phyloP scores from a whole-genome alignment of 1,139 yeast genomes.

The Pichia norvegensis region DNA sequence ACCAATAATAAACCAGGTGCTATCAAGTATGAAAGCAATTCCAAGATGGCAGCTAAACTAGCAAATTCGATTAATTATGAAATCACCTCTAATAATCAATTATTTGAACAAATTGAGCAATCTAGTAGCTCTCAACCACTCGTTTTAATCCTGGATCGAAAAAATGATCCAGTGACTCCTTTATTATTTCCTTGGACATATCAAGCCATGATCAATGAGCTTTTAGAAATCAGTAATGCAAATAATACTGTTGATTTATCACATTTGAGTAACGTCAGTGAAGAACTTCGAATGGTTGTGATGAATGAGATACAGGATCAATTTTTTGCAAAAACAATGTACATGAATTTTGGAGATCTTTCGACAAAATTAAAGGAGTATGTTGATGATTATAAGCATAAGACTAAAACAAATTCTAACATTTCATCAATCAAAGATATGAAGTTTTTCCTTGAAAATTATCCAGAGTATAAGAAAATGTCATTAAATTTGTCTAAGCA shows the following conservation, averaged over 20 bases:
- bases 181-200: slow-evolving; percentile 93
- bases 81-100: slow-evolving; percentile 45
- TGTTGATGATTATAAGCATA: slow-evolving; percentile 73
- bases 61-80: slow-evolving; percentile 62
- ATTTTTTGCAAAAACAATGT: slow-evolving; percentile 75
- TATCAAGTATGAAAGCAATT: slow-evolving; percentile 66
- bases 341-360: slow-evolving; percentile 85
- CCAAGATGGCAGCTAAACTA: slow-evolving; percentile 53
- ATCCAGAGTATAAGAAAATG: slow-evolving; percentile 84
- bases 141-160: slow-evolving; percentile 72
- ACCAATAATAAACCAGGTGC: slow-evolving; percentile 62
- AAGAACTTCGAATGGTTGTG: slow-evolving; percentile 53
- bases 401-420: slow-evolving; percentile 66
- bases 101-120: slow-evolving; percentile 45
- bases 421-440: slow-evolving; percentile 78
- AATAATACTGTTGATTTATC: slow-evolving; percentile 64
- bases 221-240: slow-evolving; percentile 62
- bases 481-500: slow-evolving; percentile 91
- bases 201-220: slow-evolving; percentile 95
- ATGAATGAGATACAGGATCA: slow-evolving; percentile 62
- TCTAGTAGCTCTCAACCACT: slow-evolving; percentile 63
- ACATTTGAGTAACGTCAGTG: slow-evolving; percentile 35
- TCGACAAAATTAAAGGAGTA: slow-evolving; percentile 83
- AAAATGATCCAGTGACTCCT: slow-evolving; percentile 89
- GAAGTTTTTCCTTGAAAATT: slow-evolving; percentile 82